Conservation (phyloP, 106 monocot species). For the Dactylorhiza incarnata region DNA sequence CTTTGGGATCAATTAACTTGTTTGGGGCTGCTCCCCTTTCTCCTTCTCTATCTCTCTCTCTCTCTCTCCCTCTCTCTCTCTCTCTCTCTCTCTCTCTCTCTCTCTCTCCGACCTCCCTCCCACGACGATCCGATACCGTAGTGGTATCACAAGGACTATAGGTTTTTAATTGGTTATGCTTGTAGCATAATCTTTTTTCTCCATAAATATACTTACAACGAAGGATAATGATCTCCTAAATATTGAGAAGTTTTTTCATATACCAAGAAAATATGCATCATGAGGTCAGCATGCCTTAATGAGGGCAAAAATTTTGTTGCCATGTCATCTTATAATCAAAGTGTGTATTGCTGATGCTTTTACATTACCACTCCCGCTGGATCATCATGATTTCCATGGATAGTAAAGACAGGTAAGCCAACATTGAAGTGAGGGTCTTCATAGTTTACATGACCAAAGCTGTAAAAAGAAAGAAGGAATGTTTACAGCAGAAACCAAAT, state of each 20-base stretch:
- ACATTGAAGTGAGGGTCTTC: constrained; percentile 99
- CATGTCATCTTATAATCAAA: not conserved
- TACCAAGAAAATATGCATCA: not conserved
- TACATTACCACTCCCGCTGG: constrained; percentile 95
- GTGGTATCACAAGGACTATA: too few species aligned
- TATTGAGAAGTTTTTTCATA: not conserved
- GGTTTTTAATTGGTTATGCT: too few species aligned
- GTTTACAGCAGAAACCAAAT: constrained; percentile 1
- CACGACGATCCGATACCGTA: too few species aligned
- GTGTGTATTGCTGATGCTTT: not conserved
- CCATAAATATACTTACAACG: not conserved
- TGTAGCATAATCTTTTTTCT: too few species aligned
- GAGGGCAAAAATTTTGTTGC: not conserved
- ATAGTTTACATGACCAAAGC: constrained; percentile 99
- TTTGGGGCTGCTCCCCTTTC: too few species aligned
- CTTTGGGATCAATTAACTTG: too few species aligned
- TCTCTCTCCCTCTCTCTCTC: too few species aligned
- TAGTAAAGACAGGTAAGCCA: constrained; percentile 95
- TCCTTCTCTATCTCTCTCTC: too few species aligned
- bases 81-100: too few species aligned
- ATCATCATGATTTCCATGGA: constrained; percentile 99
- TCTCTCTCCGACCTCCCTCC: too few species aligned
- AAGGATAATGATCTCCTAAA: not conserved
- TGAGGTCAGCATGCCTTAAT: not conserved
- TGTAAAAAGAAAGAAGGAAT: constrained; percentile 25